phyloP scores from a whole-genome alignment of 495 filamentous ascomycete species.

The Cairneyella variabilis region DNA sequence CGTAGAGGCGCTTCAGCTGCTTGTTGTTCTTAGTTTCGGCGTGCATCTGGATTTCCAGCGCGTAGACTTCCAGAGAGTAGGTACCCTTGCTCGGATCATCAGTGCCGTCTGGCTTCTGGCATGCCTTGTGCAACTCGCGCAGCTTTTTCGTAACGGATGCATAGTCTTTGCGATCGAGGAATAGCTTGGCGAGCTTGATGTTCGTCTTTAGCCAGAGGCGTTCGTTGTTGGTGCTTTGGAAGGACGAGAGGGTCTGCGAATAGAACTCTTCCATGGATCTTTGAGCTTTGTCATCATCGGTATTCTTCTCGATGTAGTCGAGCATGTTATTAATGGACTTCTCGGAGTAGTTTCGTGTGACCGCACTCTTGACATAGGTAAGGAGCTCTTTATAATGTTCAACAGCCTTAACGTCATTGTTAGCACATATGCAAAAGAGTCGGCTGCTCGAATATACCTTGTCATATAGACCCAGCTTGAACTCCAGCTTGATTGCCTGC shows the following conservation, averaged over 20 bases:
- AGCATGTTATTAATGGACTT: conserved; percentile 99
- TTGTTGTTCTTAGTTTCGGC: conserved; percentile 96
- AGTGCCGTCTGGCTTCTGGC: conserved; percentile 80
- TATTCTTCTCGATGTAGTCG: conserved; percentile 87
- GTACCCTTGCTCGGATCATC: conserved; percentile 97
- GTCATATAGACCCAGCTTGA: conserved; percentile 79
- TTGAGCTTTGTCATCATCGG: conserved; percentile 70
- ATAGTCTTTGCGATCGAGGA: conserved; percentile 89
- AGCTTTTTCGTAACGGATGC: conserved; percentile 75
- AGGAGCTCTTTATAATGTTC: conserved; percentile 93
- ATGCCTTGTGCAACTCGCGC: conserved; percentile 82
- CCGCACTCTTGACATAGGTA: conserved; percentile 94
- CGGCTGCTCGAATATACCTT: too few relatives aligned
- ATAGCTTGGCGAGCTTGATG: conserved; percentile 89
- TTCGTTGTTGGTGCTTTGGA: conserved; percentile 97
- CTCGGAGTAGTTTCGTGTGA: conserved; percentile 97
- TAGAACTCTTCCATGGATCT: conserved; percentile 96
- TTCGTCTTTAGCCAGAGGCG: conserved; percentile 97
- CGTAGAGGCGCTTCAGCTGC: conserved; percentile 87
- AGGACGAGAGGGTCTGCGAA: conserved; percentile 84
- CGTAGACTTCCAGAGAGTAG: conserved; percentile 92
- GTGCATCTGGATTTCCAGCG: conserved; percentile 98
- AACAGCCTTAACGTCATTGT: conserved; percentile 85
- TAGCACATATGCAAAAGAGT: too few relatives aligned
- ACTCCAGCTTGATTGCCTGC: conserved; percentile 96